Percentiles rank a stretch among this genome's conserved stretches.
Conservation (phyloP, 768 basidiomycete species). For the Dioszegia crocea region DNA sequence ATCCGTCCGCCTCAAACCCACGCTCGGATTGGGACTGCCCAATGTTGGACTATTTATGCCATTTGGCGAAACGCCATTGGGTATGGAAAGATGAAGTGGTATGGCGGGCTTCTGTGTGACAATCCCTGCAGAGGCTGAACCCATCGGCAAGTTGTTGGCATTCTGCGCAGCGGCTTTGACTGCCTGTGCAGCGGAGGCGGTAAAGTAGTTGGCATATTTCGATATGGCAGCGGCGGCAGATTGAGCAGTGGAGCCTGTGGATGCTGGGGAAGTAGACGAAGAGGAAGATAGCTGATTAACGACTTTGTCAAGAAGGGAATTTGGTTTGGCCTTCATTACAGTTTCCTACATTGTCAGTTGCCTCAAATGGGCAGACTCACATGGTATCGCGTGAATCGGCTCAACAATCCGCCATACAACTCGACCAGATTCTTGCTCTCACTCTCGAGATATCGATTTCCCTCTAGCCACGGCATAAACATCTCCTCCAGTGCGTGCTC, state of each 20-base stretch:
- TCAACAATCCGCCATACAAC: conserved; percentile 69
- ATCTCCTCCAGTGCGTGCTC: conserved; percentile 94
- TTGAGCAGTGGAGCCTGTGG: conserved; percentile 36
- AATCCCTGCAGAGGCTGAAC: neutral
- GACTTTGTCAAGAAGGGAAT: conserved; percentile 77
- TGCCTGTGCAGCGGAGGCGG: conserved; percentile 24
- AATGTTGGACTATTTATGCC: neutral
- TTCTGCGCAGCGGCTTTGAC: conserved; percentile 6
- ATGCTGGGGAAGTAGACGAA: conserved; percentile 22
- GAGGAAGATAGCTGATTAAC: conserved; percentile 76
- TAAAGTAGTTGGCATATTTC: conserved; percentile 71
- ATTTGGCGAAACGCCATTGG: neutral
- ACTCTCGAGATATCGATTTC: conserved; percentile 81
- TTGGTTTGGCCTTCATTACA: conserved; percentile 58
- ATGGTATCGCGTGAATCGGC: conserved; percentile 80
- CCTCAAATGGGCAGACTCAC: conserved; percentile 54
- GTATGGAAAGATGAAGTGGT: neutral
- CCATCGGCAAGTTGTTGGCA: neutral
- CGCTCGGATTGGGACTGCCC: neutral
- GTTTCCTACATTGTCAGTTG: conserved; percentile 41
- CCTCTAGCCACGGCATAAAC: conserved; percentile 90
- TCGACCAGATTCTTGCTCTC: conserved; percentile 79
- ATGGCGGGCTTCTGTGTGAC: conserved; percentile 4
- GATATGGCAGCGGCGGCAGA: conserved; percentile 78
- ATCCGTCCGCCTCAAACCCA: conserved; percentile 19